Evolutionary conservation across 768 basidiomycete genomes (phyloP).

Genomic region (Tricholoma terreum): DNA sequence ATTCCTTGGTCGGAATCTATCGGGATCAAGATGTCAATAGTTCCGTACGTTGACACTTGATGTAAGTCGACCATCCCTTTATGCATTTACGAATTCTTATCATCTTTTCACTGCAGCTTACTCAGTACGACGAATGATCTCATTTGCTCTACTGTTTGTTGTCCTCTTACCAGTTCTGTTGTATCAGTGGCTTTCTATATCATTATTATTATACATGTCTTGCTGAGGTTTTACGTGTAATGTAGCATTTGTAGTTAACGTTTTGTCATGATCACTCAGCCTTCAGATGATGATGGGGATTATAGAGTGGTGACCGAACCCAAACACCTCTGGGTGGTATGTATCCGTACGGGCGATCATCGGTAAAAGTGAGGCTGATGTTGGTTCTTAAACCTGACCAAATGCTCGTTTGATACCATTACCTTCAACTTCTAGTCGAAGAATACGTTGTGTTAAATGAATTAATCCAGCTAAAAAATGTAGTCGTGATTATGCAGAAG

Average conservation of each 20-base stretch:
- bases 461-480: too few species aligned
- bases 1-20: constrained; percentile 91
- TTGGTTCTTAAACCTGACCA: too few species aligned
- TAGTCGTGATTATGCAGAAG: too few species aligned
- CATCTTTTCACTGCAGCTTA: constrained; percentile 38
- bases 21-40: constrained; percentile 93
- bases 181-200: neutral
- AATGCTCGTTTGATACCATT: too few species aligned
- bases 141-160: neutral
- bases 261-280: neutral
- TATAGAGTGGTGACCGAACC: too few species aligned
- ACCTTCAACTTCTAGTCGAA: too few species aligned
- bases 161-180: neutral
- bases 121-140: constrained; percentile 55
- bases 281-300: too few species aligned
- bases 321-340: too few species aligned
- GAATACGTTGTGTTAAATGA: too few species aligned
- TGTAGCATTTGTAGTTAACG: neutral
- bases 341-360: too few species aligned
- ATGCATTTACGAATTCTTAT: neutral
- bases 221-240: neutral
- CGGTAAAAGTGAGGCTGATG: too few species aligned
- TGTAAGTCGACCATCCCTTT: constrained; percentile 43
- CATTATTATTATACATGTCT: neutral
- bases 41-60: constrained; percentile 91